Base-by-base conservation (phyloP, 192 early-diverging fungal genomes). In the Linnemannia elongata region DNA sequence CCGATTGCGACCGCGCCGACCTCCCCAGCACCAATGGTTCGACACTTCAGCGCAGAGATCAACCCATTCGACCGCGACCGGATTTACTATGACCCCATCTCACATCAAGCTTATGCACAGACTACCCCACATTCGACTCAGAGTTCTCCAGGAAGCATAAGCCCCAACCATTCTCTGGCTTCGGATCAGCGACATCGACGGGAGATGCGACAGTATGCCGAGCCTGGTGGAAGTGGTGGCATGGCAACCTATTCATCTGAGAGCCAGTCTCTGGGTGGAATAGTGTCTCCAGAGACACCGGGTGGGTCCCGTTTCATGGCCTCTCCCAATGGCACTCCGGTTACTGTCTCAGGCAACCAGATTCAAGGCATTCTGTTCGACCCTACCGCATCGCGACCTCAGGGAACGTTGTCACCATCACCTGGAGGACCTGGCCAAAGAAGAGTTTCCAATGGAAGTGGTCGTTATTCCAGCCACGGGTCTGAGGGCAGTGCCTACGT, bases 1-100 rank as follows among this genome's bases (percentile, higher is more conserved):
- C 92, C 91, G 12, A 93, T 92, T 47, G 92, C 92, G 0, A 92
- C 91, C 1, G 90, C 92, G 2, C 91, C 91, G n/a, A 88, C 91
- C 33, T 90, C 89, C 63, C 89, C 90, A 33, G 89, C 76, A 3
- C 73, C 74, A 33, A 41, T 79, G 18, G 60, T 81, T 22, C 49
- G 73, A 12, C 82, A 81, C 49, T 82, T 81, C n/a, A 83, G 82
- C 36, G 71, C 76, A 27, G 87, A 88, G 24, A 78, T 82, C 75
- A 88, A 88, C 33, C 82, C 87, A 38, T 52, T 88, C 27, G 87
- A 88, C 35, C 74, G 78, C 49, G 87, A 88, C 75, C 78, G 78
- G 36, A 75, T 83, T 45, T 52, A 72, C 13, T 73, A 77, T 24
- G 85, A 87, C 45, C 85, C 85, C 12, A 52, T 87, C 4, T 78